A percentile compares a stretch with the other conserved stretches of the same genome.
phyloP scores from a whole-genome alignment of 2,329 filamentous ascomycete genomes.

The Cordyceps pruinosa region DNA sequence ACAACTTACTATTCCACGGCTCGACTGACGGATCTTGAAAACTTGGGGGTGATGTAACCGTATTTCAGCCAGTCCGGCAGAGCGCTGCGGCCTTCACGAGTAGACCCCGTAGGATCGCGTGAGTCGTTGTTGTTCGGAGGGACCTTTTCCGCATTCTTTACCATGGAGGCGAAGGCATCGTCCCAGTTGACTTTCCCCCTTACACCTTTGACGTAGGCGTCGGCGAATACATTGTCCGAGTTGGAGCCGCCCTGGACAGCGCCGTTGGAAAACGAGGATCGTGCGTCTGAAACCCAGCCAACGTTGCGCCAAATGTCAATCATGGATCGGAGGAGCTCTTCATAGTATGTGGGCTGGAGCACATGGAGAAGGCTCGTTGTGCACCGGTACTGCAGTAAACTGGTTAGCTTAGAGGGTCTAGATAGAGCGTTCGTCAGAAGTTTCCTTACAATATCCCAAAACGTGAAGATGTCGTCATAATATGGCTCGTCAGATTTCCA shows the following conservation, averaged over 20 bases:
- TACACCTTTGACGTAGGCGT: constrained; percentile 64
- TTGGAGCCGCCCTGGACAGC: constrained; percentile 64
- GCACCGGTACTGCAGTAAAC: constrained; percentile 46
- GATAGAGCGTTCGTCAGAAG: accelerated
- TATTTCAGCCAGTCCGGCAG: constrained; percentile 60
- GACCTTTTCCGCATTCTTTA: constrained; percentile 58
- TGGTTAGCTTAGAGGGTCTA: not conserved
- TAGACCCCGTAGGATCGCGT: constrained; percentile 51
- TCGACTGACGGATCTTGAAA: constrained; percentile 53
- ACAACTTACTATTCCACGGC: constrained; percentile 54
- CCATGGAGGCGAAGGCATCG: constrained; percentile 55
- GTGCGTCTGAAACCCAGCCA: constrained; percentile 57
- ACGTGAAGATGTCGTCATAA: constrained; percentile 65
- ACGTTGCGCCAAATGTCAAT: constrained; percentile 62
- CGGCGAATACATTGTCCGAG: constrained; percentile 64
- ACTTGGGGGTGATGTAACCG: constrained; percentile 59
- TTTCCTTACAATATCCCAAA: constrained; percentile 46
- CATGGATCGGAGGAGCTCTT: constrained; percentile 59
- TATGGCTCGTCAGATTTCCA: constrained; percentile 61
- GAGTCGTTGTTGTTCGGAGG: constrained; percentile 54
- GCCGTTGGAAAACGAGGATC: constrained; percentile 63
- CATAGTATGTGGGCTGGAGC: constrained; percentile 54
- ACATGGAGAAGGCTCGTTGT: constrained; percentile 59
- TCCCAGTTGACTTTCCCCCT: constrained; percentile 57
- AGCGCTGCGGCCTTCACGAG: constrained; percentile 61